A percentile compares a stretch with the other conserved stretches of the same genome.
phyloP scores from a whole-genome alignment of 306 rosid species.

The Citrullus colocynthis region DNA sequence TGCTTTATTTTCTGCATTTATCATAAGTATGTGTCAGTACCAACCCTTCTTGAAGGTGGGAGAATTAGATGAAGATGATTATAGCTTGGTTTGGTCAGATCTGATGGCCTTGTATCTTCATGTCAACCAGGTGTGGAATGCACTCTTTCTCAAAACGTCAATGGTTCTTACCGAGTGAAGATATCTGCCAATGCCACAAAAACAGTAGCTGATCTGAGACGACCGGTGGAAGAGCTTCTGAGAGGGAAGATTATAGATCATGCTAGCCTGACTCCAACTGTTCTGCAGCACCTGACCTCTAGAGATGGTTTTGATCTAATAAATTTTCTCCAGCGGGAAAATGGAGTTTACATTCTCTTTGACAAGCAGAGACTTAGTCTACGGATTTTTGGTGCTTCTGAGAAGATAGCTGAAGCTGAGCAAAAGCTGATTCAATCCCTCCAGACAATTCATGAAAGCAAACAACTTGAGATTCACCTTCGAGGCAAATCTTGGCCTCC shows the following conservation, averaged over 20 bases:
- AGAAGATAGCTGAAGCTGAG: conserved; percentile 38
- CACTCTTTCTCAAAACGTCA: conserved; percentile 28
- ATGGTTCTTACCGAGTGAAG: conserved; percentile 62
- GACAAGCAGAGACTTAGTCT: conserved; percentile 46
- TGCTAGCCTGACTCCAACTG: conserved; percentile 47
- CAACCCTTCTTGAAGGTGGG: neutral
- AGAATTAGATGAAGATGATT: neutral
- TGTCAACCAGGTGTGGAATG: conserved; percentile 51
- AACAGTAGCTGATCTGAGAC: conserved; percentile 65
- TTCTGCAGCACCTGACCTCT: conserved; percentile 48
- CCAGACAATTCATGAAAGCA: conserved; percentile 43
- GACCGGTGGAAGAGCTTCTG: conserved; percentile 60
- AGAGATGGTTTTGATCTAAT: conserved; percentile 55
- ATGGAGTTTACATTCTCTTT: conserved; percentile 48
- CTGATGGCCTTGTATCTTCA: conserved; percentile 4
- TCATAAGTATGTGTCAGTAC: neutral
- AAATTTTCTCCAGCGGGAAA: conserved; percentile 45
- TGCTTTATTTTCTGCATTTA: neutral
- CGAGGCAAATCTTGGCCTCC: conserved; percentile 54
- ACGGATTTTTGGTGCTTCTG: conserved; percentile 50
- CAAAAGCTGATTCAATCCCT: conserved; percentile 52
- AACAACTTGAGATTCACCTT: conserved; percentile 56
- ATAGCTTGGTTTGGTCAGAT: neutral
- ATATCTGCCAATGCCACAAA: conserved; percentile 80
- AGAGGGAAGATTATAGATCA: conserved; percentile 56